Percentiles rank a stretch among this genome's conserved stretches.
Evolutionary conservation across 306 rosid species (phyloP).

Genomic region (Luffa aegyptiaca): DNA sequence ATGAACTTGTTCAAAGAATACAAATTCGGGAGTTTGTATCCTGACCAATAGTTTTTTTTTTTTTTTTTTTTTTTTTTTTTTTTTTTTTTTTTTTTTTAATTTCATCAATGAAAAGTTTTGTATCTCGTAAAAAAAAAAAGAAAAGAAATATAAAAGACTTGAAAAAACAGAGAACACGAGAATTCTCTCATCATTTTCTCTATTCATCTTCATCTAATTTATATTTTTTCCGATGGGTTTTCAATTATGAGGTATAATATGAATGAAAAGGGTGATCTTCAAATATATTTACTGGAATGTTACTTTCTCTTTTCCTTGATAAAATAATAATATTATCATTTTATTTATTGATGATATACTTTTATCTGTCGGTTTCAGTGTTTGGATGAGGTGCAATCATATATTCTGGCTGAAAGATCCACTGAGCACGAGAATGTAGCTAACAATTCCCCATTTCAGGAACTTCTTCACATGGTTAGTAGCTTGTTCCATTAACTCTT

Average conservation of each 20-base stretch:
- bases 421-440: conserved; percentile 32
- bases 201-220: neutral
- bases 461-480: conserved; percentile 61
- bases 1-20: neutral
- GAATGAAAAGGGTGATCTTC: neutral
- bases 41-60: too few species aligned
- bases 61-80: too few species aligned
- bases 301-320: neutral
- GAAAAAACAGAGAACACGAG: neutral
- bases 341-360: conserved; percentile 6
- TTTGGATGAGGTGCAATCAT: conserved; percentile 83
- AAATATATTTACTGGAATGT: neutral
- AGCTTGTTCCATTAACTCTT: neutral
- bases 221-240: neutral
- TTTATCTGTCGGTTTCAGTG: conserved; percentile 37
- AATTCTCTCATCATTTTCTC: neutral
- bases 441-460: conserved; percentile 36
- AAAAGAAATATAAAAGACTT: neutral
- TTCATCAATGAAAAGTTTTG: too few species aligned
- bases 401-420: conserved; percentile 64
- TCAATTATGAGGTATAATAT: neutral
- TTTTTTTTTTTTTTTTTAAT: too few species aligned
- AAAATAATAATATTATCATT: neutral
- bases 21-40: too few species aligned
- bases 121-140: too few species aligned